A percentile compares a stretch with the other conserved stretches of the same genome.
Evolutionary conservation across 495 filamentous ascomycete genomes (phyloP).

Genomic region (Penicillium argentinense): DNA sequence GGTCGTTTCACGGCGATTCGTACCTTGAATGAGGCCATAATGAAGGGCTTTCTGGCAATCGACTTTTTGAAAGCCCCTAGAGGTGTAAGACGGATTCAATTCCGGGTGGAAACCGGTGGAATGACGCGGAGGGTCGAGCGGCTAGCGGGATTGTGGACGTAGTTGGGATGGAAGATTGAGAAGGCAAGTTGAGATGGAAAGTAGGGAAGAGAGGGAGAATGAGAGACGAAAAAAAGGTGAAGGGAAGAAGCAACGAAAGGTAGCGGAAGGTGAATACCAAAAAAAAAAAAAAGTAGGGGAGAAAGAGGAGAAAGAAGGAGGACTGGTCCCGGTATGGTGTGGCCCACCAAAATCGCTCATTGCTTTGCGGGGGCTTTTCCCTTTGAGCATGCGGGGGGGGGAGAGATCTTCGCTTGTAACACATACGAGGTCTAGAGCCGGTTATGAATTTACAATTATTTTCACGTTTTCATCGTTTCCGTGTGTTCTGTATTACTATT

Average conservation of each 20-base stretch:
- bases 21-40: conserved; percentile 52
- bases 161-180: conserved; percentile 8
- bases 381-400: conserved; percentile 36
- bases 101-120: conserved; percentile 25
- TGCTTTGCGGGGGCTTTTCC: conserved; percentile 33
- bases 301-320: conserved; percentile 23
- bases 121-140: conserved; percentile 19
- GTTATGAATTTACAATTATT: too few relatives aligned
- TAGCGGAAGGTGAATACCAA: conserved; percentile 6
- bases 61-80: conserved; percentile 36
- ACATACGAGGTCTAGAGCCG: conserved; percentile 4
- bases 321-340: conserved; percentile 26
- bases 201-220: conserved; percentile 3
- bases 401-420: conserved; percentile 22
- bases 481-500: background rate
- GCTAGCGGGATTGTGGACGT: conserved; percentile 7
- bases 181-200: conserved; percentile 3
- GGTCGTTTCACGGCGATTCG: too few relatives aligned
- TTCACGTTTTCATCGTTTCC: too few relatives aligned
- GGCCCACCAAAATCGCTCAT: conserved; percentile 35
- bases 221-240: conserved; percentile 8
- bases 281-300: conserved; percentile 21
- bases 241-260: conserved; percentile 11
- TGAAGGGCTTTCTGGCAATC: conserved; percentile 33
- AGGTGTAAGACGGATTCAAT: conserved; percentile 24